Evolutionary conservation across 345 rosid species (phyloP).

Genomic region (Passiflora organensis): DNA sequence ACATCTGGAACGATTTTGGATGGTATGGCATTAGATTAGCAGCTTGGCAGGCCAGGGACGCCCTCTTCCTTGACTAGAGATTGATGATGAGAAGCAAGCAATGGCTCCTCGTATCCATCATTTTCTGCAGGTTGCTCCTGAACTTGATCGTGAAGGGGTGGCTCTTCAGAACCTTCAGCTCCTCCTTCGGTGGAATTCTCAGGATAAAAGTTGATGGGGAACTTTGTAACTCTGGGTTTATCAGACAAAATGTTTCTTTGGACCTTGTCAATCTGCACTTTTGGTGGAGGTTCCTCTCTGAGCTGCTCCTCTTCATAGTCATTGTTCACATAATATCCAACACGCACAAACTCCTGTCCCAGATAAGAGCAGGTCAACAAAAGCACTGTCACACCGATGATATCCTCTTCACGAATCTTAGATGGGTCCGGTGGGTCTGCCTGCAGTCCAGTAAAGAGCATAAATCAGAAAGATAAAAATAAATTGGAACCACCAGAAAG

Average conservation of each 20-base stretch:
- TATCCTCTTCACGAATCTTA: constrained; percentile 82
- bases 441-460: constrained; percentile 26
- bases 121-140: constrained; percentile 30
- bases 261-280: constrained; percentile 66
- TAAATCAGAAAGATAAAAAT: constrained; percentile 8
- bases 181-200: constrained; percentile 25
- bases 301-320: constrained; percentile 86
- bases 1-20: too few species aligned
- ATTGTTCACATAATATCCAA: constrained; percentile 88
- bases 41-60: neutral
- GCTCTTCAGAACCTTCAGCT: constrained; percentile 27
- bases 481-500: neutral
- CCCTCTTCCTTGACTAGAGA: constrained; percentile 26
- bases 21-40: too few species aligned
- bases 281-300: constrained; percentile 82
- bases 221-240: constrained; percentile 91
- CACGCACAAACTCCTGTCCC: constrained; percentile 82
- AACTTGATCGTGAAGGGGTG: constrained; percentile 23
- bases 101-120: constrained; percentile 27
- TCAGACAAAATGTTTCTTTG: constrained; percentile 82
- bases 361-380: constrained; percentile 78
- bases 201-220: constrained; percentile 90
- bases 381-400: constrained; percentile 81
- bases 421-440: constrained; percentile 90
- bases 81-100: constrained; percentile 23